Conservation (phyloP, 2,329 filamentous ascomycete species). For the Colletotrichum caudatum region DNA sequence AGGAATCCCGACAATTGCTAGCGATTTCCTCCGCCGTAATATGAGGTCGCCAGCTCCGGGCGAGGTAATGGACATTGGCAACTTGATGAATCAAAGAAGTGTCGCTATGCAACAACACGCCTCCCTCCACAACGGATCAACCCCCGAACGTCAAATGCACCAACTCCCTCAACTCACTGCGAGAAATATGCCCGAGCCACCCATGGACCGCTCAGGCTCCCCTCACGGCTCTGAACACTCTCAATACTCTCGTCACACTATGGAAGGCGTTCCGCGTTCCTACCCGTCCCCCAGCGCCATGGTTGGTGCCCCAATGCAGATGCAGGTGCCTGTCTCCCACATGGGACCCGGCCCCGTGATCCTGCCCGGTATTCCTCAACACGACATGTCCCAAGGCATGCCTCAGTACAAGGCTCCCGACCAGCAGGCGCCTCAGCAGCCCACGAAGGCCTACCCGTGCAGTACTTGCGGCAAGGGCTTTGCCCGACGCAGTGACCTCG, state of each 20-base stretch:
- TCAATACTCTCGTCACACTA: conserved; percentile 61
- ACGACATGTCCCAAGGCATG: conserved; percentile 47
- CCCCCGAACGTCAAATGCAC: conserved; percentile 45
- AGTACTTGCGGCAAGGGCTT: conserved; percentile 92
- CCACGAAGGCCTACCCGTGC: conserved; percentile 71
- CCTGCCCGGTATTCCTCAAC: conserved; percentile 55
- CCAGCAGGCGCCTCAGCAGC: conserved; percentile 38
- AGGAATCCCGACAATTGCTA: conserved; percentile 27
- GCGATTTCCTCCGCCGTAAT: conserved; percentile 44
- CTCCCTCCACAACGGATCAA: conserved; percentile 42
- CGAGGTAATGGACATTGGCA: conserved; percentile 66
- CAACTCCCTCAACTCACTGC: conserved; percentile 47
- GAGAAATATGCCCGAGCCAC: conserved; percentile 44
- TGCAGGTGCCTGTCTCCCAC: conserved; percentile 58
- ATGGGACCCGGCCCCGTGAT: conserved; percentile 53
- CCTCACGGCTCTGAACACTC: conserved; percentile 72
- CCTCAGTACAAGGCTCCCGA: conserved; percentile 43
- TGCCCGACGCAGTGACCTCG: conserved; percentile 91
- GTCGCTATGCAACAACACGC: conserved; percentile 49
- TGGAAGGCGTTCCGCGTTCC: conserved; percentile 60
- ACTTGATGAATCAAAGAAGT: conserved; percentile 64
- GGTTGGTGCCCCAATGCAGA: conserved; percentile 53
- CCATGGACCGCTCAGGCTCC: conserved; percentile 67
- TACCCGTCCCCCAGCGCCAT: conserved; percentile 68
- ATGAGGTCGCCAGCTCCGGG: conserved; percentile 59